Evolutionary conservation across 2,329 filamentous ascomycete genomes (phyloP).

Genomic region (Aspergillus japonicus): DNA sequence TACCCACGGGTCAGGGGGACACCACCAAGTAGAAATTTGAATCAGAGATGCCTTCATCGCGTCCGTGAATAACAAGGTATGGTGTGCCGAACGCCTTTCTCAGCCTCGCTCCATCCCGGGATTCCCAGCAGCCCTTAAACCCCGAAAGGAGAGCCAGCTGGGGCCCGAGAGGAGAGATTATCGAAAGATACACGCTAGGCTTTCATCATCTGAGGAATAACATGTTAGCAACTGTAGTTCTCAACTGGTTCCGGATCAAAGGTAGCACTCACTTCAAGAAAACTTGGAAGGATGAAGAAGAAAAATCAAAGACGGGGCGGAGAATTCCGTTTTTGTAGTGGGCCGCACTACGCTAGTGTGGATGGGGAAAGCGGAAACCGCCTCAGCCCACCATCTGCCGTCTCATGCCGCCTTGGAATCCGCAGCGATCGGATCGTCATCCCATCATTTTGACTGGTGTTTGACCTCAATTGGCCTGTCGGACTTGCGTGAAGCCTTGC

Average conservation of each 20-base stretch:
- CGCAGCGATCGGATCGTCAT: neutral
- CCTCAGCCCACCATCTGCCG: constrained; percentile 17
- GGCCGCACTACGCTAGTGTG: constrained; percentile 23
- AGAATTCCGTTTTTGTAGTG: constrained; percentile 27
- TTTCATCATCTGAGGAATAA: constrained; percentile 87
- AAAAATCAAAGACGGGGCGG: constrained; percentile 46
- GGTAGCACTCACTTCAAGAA: constrained; percentile 77
- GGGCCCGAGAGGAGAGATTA: constrained; percentile 63
- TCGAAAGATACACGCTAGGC: constrained; percentile 95
- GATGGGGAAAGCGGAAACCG: constrained; percentile 20
- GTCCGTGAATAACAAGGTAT: constrained; percentile 95
- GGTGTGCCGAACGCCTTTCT: constrained; percentile 99
- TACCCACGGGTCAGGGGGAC: constrained; percentile 18
- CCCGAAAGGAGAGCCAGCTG: constrained; percentile 74
- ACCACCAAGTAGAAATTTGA: constrained; percentile 53
- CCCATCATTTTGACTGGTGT: neutral
- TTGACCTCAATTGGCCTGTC: neutral
- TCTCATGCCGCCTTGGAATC: neutral
- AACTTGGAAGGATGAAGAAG: constrained; percentile 97
- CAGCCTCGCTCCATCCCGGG: constrained; percentile 70
- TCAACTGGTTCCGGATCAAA: constrained; percentile 8
- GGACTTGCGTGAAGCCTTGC: neutral
- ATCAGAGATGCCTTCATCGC: constrained; percentile 98
- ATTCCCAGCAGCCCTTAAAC: constrained; percentile 77
- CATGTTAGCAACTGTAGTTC: constrained; percentile 22